phyloP scores from a whole-genome alignment of 2,329 filamentous ascomycete genomes.

The Aspergillus terreus region DNA sequence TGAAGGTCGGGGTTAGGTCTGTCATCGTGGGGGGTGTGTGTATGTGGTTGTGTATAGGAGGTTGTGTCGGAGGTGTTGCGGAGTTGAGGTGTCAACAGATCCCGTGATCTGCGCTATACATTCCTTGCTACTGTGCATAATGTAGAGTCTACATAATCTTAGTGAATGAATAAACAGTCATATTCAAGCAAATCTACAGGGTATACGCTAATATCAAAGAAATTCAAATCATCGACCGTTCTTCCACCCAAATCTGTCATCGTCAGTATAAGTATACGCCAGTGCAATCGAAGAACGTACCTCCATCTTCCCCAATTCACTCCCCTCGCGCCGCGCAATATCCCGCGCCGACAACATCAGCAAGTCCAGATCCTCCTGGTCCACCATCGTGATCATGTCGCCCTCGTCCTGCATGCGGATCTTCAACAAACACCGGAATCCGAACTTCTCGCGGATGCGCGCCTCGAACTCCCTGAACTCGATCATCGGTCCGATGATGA shows the following conservation, averaged over 20 bases:
- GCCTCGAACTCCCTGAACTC: slow-evolving; percentile 75
- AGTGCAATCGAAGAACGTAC: slow-evolving; percentile 52
- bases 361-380: slow-evolving; percentile 94
- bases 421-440: slow-evolving; percentile 56
- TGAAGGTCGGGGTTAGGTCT: slow-evolving; percentile 38
- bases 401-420: slow-evolving; percentile 91
- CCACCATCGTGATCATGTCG: slow-evolving; percentile 95
- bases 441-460: slow-evolving; percentile 83
- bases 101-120: slow-evolving; percentile 12
- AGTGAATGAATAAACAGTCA: neutral
- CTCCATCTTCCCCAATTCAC: slow-evolving; percentile 91
- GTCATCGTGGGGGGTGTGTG: slow-evolving; percentile 30
- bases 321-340: slow-evolving; percentile 66
- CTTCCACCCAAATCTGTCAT: slow-evolving; percentile 43
- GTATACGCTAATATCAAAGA: neutral
- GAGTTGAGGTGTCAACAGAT: slow-evolving; percentile 8
- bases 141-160: neutral
- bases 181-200: slow-evolving; percentile 1
- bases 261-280: slow-evolving; percentile 6
- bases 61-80: slow-evolving; percentile 2
- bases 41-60: neutral
- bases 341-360: slow-evolving; percentile 67
- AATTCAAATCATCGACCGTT: slow-evolving; percentile 24
- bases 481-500: slow-evolving; percentile 73
- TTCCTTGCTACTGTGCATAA: neutral